phyloP scores from a whole-genome alignment of 2,329 filamentous ascomycete genomes.

The Didymosphaeria variabile region DNA sequence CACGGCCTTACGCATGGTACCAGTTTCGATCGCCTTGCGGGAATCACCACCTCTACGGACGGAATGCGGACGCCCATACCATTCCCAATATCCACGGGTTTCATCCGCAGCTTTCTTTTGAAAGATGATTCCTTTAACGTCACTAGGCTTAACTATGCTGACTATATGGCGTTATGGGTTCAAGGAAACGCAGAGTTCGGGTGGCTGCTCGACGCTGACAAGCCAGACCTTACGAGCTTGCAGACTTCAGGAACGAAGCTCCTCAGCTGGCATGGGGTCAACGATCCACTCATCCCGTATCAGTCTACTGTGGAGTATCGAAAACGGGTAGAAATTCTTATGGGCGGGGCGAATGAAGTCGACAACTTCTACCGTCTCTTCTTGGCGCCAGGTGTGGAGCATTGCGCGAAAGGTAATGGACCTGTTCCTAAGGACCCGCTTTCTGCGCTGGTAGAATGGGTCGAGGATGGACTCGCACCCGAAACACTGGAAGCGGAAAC shows the following conservation, averaged over 20 bases:
- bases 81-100: constrained; percentile 27
- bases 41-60: constrained; percentile 23
- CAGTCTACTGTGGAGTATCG: constrained; percentile 38
- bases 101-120: constrained; percentile 29
- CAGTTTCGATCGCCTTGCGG: constrained; percentile 22
- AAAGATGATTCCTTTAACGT: constrained; percentile 25
- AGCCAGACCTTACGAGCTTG: constrained; percentile 35
- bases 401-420: constrained; percentile 34
- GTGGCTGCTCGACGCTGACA: constrained; percentile 31
- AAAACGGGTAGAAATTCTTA: constrained; percentile 31
- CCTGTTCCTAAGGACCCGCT: constrained; percentile 32
- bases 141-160: constrained; percentile 24
- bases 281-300: constrained; percentile 36
- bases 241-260: constrained; percentile 36
- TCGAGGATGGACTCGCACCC: constrained; percentile 37
- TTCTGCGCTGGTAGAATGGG: constrained; percentile 37
- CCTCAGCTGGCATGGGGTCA: constrained; percentile 40
- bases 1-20: constrained; percentile 24
- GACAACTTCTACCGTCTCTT: constrained; percentile 44
- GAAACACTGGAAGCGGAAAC: constrained; percentile 33
- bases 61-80: constrained; percentile 30
- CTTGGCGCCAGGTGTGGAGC: constrained; percentile 39
- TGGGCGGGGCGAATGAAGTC: constrained; percentile 35
- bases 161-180: constrained; percentile 28
- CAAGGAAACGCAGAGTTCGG: constrained; percentile 32